Evolutionary conservation across 345 rosid genomes (phyloP), one percentile per base, ranked within the genome.

Genomic region (Salix exigua): DNA sequence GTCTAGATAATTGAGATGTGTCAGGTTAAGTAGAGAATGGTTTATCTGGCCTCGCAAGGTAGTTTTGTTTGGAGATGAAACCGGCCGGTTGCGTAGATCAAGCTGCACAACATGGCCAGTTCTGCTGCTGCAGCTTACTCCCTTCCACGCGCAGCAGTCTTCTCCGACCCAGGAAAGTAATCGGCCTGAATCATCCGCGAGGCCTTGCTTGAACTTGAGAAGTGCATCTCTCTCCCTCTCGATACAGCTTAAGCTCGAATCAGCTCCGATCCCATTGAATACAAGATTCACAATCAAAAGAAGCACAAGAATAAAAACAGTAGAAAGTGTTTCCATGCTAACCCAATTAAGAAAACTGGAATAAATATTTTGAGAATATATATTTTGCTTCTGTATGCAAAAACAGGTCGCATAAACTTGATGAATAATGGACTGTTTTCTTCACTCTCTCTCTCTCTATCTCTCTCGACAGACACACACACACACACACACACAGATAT

Each of bases 101-200:
- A 88, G 78, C 79, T 83, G 75, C 4, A 70, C 2, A 30, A 88
- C 86, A 13, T 18, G 83, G 14, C 84, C 85, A 31, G 81, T 84
- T 25, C 0, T 38, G 53, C 73, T 67, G 72, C 75, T 77, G 37
- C 89, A 89, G 28, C 16, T 12, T 58, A 88, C 71, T 1, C 90
- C 89, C 0, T 61, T 6, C 92, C 92, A 86, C 67, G 23, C 60
- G 78, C 93, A 87, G 76, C 88, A 90, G 66, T 84, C 85, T 68
- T 84, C 80, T 70, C 88, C 86, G 25, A 73, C 50, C 92, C 90
- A 89, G 33, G 89, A 86, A 21, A 75, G 62, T 40, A 89, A 85
- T 11, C 82, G 75, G 76, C 79, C 80, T 4, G 91, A 77, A 31
- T 61, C 73, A 78, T 87, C 90, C 9, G 78, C 48, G 10, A 87